Evolutionary conservation across 768 basidiomycete species (phyloP), one percentile per base, ranked within the genome.

Genomic region (Trametes cingulata): DNA sequence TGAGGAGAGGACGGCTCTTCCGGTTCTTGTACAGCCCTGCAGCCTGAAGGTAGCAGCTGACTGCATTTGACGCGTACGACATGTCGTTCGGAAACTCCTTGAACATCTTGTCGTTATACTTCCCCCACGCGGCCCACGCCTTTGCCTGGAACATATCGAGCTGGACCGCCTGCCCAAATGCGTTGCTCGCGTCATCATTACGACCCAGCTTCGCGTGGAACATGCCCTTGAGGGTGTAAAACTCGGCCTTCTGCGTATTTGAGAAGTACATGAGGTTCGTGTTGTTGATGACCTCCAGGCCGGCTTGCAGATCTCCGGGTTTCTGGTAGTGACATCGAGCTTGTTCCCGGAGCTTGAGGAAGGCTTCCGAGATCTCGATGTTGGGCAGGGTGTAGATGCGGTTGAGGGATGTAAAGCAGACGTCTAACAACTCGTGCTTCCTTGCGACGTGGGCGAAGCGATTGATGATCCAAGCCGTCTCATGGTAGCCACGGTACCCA

Each of bases 381-480:
- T 99, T 99, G 20, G 97, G 97, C 19, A 99, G 80, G 0, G 94
- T 95, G 74, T 99, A 99, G 65, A 99, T 99, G 76, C 95, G 98
- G 73, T 90, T 95, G 68, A 99, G 80, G 1, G 91, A 91, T 6
- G 83, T 91, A 76, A 93, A 93, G 78, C 97, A 98, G 40, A 97
- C 97, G 48, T 99, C 97, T 45, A 95, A 81, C 7, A 99, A 82
- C 62, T 95, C 91, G 69, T 99, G 97, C 75, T 98, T 96, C 58
- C 97, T 84, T 20, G 97, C 97, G 55, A 98, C 95, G 75, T 99
- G 96, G 9, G 97, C 97, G 70, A 99, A 98, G 15, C 97, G 89
- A 72, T 99, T 99, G 78, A 98, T 98, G 70, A 97, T 98, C 97
- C 97, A 99, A 7, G 97, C 97, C 0, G 95, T 98, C 77, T 99